phyloP scores from a whole-genome alignment of 805 yeast species.

The Yarrowia porcina region DNA sequence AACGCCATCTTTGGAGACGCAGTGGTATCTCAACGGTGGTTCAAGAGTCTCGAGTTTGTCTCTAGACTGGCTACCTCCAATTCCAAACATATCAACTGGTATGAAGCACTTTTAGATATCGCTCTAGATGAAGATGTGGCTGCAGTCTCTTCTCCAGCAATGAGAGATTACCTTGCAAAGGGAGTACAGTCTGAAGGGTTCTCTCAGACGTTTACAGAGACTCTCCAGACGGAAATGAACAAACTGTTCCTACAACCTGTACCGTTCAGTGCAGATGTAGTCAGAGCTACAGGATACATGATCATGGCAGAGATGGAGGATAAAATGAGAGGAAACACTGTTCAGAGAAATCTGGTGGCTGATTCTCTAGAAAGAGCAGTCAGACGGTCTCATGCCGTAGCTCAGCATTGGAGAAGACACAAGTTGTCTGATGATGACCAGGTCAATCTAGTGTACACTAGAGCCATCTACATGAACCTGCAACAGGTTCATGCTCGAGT shows the following conservation, averaged over 20 bases:
- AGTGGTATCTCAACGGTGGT: neutral
- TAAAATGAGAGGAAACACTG: constrained; percentile 3
- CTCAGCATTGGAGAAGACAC: constrained; percentile 5
- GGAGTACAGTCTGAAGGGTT: constrained; percentile 2
- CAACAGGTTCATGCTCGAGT: neutral
- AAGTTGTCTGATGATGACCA: constrained; percentile 10
- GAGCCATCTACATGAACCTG: constrained; percentile 3
- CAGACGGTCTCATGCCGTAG: neutral
- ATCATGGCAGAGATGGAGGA: constrained; percentile 22
- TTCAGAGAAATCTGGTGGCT: neutral
- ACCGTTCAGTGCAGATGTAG: neutral
- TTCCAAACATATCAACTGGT: constrained; percentile 10
- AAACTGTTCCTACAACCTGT: neutral
- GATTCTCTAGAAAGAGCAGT: neutral
- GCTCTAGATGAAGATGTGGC: constrained; percentile 5
- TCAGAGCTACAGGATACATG: constrained; percentile 9
- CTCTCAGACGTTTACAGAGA: neutral
- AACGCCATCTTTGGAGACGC: constrained; percentile 6
- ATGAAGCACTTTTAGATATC: neutral
- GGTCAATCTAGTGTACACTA: constrained; percentile 8
- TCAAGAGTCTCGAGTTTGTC: neutral
- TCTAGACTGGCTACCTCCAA: neutral
- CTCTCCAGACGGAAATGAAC: constrained; percentile 1
- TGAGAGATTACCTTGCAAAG: neutral
- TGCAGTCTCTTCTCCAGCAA: neutral